Base-by-base conservation (phyloP, 1,139 yeast genomes). In the Pneumocystis canis region DNA sequence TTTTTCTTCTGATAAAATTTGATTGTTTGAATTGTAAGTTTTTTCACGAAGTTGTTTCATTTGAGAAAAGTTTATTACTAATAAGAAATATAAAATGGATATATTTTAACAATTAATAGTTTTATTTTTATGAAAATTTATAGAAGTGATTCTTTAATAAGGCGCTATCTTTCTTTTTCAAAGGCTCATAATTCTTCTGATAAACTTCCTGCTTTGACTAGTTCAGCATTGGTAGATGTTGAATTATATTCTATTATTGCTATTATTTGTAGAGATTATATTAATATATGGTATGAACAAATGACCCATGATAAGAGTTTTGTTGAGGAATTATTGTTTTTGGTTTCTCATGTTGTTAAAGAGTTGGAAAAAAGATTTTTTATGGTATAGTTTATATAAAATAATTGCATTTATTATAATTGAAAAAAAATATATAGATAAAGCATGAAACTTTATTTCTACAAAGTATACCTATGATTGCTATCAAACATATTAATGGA, bases 201-300 rank as follows among this genome's bases (percentile, higher is more conserved):
- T 25, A 61, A 63, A 14, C 35, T 65, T 9, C 67, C 67, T n/a
- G 65, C 67, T 1, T 68, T 77, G 32, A 74, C 78, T 3, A 63
- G 66, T 16, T 70, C 74, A 2, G 71, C 74, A 0, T 69, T 71
- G 2, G 66, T 66, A 1, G 74, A 80, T 67, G 65, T 72, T 1
- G 77, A 79, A 66, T 69, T 80, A 6, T 79, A 79, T 66, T 77
- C 80, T 0, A 67, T 80, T 3, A 65, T 79, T 9, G 80, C 80
- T 0, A 69, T 80, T 30, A 68, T 80, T 3, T 65, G 78, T 59
- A 73, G 76, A n/a, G 77, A 77, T 63, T 80, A 80, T 68, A 74
- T 80, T 2, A 71, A 73, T 32, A 69, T 74, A 5, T 80, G 84
- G 84, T 80, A 80, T 66, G 67, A 68, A 35, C 69, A 70, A 30